Conservation (phyloP, 305 asterid genomes). For the Solanum hybrid region DNA sequence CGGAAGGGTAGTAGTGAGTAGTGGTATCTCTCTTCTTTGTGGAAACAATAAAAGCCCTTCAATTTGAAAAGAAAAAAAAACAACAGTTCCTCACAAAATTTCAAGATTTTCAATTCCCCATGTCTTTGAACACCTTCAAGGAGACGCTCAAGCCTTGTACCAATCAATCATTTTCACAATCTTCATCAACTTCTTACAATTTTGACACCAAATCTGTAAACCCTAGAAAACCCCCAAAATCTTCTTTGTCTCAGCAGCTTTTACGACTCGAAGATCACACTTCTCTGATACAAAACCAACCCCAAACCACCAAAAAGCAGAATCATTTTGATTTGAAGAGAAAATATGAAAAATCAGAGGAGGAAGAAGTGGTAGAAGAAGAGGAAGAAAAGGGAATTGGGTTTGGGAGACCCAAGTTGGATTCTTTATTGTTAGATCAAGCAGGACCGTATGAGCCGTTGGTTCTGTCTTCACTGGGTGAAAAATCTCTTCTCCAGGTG, state of each 20-base stretch:
- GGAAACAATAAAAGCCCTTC: neutral
- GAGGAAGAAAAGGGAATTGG: constrained; percentile 11
- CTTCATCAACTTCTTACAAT: constrained; percentile 18
- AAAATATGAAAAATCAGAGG: constrained; percentile 16
- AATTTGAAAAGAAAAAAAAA: neutral
- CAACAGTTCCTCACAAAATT: neutral
- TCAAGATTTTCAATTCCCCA: constrained; percentile 2
- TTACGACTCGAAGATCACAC: constrained; percentile 44
- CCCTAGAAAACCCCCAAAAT: constrained; percentile 71
- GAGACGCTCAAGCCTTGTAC: constrained; percentile 74
- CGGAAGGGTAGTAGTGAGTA: too few species aligned
- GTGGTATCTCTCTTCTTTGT: neutral
- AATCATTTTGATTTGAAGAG: constrained; percentile 16
- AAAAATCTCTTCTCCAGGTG: constrained; percentile 58
- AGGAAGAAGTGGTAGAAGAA: constrained; percentile 24
- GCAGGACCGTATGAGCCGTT: constrained; percentile 71
- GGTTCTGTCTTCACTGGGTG: constrained; percentile 45
- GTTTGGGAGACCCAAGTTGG: constrained; percentile 33
- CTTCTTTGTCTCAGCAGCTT: constrained; percentile 68
- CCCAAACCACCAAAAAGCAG: constrained; percentile 17
- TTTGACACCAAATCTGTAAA: constrained; percentile 22
- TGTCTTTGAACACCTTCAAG: constrained; percentile 69
- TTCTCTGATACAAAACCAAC: constrained; percentile 16
- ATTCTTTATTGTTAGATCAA: constrained; percentile 32
- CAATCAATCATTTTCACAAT: constrained; percentile 9